phyloP scores from a whole-genome alignment of 176 grass and related monocot species.

The Aegilops bicornis region DNA sequence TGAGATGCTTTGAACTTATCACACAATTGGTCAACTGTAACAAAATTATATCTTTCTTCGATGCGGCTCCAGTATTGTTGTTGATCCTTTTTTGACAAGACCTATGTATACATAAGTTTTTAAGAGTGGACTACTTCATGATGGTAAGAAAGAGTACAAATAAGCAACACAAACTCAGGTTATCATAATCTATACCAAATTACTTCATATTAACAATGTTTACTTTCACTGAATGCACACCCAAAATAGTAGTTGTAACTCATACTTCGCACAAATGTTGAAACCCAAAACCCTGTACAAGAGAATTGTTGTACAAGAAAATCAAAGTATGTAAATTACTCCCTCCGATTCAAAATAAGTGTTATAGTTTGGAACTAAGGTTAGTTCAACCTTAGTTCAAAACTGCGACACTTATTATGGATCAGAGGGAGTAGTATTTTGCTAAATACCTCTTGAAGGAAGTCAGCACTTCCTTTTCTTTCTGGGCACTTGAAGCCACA shows the following conservation, averaged over 20 bases:
- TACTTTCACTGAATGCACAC: neutral
- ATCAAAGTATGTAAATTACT: neutral
- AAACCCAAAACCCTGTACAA: neutral
- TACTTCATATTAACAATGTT: neutral
- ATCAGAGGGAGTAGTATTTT: neutral
- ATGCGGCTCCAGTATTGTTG: constrained; percentile 52
- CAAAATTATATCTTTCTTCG: constrained; percentile 47
- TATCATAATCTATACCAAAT: neutral
- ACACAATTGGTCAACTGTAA: constrained; percentile 54
- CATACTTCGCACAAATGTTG: neutral
- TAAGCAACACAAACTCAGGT: neutral
- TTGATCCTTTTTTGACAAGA: constrained; percentile 81
- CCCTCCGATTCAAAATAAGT: no score
- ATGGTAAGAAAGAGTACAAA: neutral
- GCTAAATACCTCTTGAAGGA: constrained; percentile 76
- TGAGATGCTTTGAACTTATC: constrained; percentile 53
- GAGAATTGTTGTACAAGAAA: neutral
- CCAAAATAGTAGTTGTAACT: neutral
- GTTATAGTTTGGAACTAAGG: no score
- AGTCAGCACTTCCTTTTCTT: constrained; percentile 76
- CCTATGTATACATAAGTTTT: constrained; percentile 40
- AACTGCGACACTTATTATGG: no score
- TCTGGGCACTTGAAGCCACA: constrained; percentile 78
- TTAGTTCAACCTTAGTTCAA: no score
- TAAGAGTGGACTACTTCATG: neutral